These are phyloP conservation scores for Lunasporangiospora selenospora DNA, from an alignment of 192 early-diverging fungal species.

Conservation along the genomic window DNA sequence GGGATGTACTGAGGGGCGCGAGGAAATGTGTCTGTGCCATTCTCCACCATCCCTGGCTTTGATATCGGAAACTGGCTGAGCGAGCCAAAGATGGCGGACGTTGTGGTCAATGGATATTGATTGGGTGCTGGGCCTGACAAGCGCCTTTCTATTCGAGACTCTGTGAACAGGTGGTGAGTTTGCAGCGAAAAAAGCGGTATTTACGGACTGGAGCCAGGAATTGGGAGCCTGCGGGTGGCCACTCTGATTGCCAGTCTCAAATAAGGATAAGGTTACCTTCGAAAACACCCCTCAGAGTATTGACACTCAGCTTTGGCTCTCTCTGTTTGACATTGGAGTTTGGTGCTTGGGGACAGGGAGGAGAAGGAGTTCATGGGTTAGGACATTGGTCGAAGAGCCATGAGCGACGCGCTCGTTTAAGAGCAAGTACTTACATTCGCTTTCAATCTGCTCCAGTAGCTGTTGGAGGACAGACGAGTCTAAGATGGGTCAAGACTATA, in stretches of 20 bases:
- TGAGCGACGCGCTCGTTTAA: too few relatives aligned
- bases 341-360: too few relatives aligned
- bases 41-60: too few relatives aligned
- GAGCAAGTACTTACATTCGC: slow-evolving; percentile 45
- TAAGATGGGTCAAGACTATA: too few relatives aligned
- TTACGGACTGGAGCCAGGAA: too few relatives aligned
- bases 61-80: too few relatives aligned
- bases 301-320: slow-evolving; percentile 4
- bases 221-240: too few relatives aligned
- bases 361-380: too few relatives aligned
- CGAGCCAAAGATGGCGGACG: slow-evolving; percentile 41
- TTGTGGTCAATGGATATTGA: slow-evolving; percentile 12
- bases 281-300: slow-evolving; percentile 8
- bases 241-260: slow-evolving; percentile 18
- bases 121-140: slow-evolving; percentile 2
- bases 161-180: neutral
- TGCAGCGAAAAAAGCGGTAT: neutral
- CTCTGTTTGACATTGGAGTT: neutral
- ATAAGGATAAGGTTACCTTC: slow-evolving; percentile 7
- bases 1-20: slow-evolving; percentile 46
- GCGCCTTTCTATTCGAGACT: neutral
- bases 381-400: too few relatives aligned
- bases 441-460: slow-evolving; percentile 41
- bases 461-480: slow-evolving; percentile 43
- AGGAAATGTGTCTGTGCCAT: slow-evolving; percentile 19